A percentile compares a stretch with the other conserved stretches of the same genome.
phyloP scores from a whole-genome alignment of 2,329 filamentous ascomycete species.

The Ceratocystis papillata region DNA sequence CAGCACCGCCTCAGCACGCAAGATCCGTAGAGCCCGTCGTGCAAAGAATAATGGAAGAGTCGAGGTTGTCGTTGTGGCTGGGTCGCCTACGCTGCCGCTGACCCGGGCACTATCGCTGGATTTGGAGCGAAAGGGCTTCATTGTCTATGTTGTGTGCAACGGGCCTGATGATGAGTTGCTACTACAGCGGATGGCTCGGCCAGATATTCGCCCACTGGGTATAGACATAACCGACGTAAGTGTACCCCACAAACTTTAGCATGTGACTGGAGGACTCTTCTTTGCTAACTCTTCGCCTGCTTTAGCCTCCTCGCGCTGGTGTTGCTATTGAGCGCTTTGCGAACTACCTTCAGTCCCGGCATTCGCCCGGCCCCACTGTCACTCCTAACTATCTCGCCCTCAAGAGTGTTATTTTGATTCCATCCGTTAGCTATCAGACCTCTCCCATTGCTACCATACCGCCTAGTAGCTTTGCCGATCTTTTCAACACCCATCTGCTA shows the following conservation, averaged over 20 bases:
- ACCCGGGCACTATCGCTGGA: slow-evolving; percentile 75
- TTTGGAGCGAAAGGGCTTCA: slow-evolving; percentile 80
- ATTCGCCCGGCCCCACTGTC: slow-evolving; percentile 64
- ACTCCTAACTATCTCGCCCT: slow-evolving; percentile 66
- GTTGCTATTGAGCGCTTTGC: slow-evolving; percentile 62
- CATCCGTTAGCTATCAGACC: slow-evolving; percentile 67
- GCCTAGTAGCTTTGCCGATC: slow-evolving; percentile 73
- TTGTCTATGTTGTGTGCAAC: slow-evolving; percentile 82
- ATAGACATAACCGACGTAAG: slow-evolving; percentile 73
- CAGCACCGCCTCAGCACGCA: slow-evolving; percentile 47
- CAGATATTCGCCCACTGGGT: slow-evolving; percentile 70
- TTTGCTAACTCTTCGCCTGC: neutral
- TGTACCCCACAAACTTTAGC: slow-evolving; percentile 22
- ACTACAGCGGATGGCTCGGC: slow-evolving; percentile 63
- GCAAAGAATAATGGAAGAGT: slow-evolving; percentile 69
- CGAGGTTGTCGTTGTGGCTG: slow-evolving; percentile 80
- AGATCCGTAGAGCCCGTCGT: slow-evolving; percentile 62
- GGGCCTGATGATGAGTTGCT: slow-evolving; percentile 74
- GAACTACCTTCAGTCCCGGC: slow-evolving; percentile 59
- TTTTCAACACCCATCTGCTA: slow-evolving; percentile 83
- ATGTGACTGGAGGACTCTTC: too few species aligned
- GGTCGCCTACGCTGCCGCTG: slow-evolving; percentile 74
- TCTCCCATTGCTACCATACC: slow-evolving; percentile 78
- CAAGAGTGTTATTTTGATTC: slow-evolving; percentile 71
- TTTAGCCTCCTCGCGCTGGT: slow-evolving; percentile 55